Base-by-base conservation (phyloP, 164 flowering plant genomes). In the Paratinospora sagittata region DNA sequence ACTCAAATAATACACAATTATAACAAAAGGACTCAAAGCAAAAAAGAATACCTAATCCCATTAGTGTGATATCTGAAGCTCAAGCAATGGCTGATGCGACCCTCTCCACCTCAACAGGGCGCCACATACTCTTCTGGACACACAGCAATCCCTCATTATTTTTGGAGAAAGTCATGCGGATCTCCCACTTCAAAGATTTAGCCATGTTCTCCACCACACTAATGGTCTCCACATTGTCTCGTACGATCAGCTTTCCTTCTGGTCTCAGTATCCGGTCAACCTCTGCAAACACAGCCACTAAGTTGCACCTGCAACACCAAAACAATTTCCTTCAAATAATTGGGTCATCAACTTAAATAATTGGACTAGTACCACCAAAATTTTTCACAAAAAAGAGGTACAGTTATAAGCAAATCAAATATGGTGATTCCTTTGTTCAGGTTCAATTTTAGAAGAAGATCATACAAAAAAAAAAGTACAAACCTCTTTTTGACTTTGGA, bases 211-310 rank as follows among this genome's bases (percentile, higher is more conserved):
- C 91, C 16, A 94, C 62, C 79, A 86, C 87, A 14, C 24, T 72
- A 30, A 92, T 82, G 67, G 81, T 87, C 72, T 90, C 97, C 8
- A 77, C 85, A 27, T 79, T 73, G 79, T 95, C 98, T 2, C 97
- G 88, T 19, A 95, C 87, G 16, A 95, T 89, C 8, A 95, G 79
- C 79, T 88, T 90, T 30, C 98, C 98, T 71, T 83, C 91, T 11
- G 97, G 98, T 78, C 97, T 85, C 23, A 95, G 82, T 19, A 95
- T 89, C 62, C 98, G 81, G 72, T 95, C 98, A 45, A 81, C 91
- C 79, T 95, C 97, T 1, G 91, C 90, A 67, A 91, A 78, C 74
- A 92, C 83, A 16, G 89, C 84, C 43, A 75, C 76, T 60, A 89
- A 26, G 62, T 85, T 88, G 81, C 98, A 94, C 83, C 98, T 94